phyloP scores from a whole-genome alignment of 768 basidiomycete species.

The Boletus tylopilopsis region DNA sequence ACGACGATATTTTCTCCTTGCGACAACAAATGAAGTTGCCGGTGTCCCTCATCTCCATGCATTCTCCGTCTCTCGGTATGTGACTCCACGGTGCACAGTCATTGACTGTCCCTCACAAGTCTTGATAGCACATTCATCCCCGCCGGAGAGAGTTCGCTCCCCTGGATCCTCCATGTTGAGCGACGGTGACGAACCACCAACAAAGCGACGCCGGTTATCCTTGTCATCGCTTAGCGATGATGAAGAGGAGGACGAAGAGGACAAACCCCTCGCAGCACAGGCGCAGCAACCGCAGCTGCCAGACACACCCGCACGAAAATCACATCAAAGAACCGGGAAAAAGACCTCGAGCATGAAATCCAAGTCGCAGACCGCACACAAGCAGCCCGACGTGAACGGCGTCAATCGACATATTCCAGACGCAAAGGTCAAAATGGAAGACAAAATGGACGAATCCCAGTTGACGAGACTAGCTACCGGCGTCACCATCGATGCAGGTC shows the following conservation, averaged over 20 bases:
- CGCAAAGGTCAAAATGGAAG: conserved; percentile 65
- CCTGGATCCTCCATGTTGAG: conserved; percentile 41
- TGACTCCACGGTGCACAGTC: not conserved
- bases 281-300: conserved; percentile 30
- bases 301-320: conserved; percentile 31
- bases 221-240: conserved; percentile 49
- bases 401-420: conserved; percentile 48
- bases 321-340: conserved; percentile 48
- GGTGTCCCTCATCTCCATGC: conserved; percentile 47
- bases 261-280: conserved; percentile 51
- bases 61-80: conserved; percentile 52
- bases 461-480: conserved; percentile 75
- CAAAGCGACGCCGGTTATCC: conserved; percentile 55
- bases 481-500: conserved; percentile 68
- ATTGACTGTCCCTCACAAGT: conserved; percentile 1
- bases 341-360: conserved; percentile 54
- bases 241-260: conserved; percentile 54
- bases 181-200: conserved; percentile 44
- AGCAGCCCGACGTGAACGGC: conserved; percentile 37
- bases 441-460: conserved; percentile 75
- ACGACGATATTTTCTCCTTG: conserved; percentile 65
- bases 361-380: conserved; percentile 54
- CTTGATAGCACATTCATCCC: conserved; percentile 25
- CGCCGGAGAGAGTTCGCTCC: conserved; percentile 15
- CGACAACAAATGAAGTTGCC: conserved; percentile 66